A percentile compares a stretch with the other conserved stretches of the same genome.
Conservation (phyloP, 208 protist genomes). For the Crithidia mellificae region DNA sequence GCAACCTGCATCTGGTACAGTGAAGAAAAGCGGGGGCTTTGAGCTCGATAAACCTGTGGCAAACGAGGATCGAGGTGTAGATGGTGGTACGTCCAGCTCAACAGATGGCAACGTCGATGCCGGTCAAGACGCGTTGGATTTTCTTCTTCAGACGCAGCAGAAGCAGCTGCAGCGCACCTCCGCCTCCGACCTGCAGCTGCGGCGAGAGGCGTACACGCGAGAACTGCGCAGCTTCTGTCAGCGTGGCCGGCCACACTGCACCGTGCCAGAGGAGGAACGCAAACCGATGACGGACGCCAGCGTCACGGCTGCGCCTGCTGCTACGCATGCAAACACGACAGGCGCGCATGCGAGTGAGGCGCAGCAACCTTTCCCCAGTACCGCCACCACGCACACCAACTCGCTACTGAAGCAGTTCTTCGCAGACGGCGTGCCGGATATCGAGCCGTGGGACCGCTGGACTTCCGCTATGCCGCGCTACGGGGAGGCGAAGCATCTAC, state of each 20-base stretch:
- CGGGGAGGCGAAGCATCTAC: constrained; percentile 22
- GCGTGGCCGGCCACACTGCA: neutral
- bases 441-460: constrained; percentile 86
- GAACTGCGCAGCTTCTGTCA: constrained; percentile 33
- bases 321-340: too few species aligned
- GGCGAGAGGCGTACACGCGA: constrained; percentile 30
- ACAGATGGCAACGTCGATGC: too few species aligned
- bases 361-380: constrained; percentile 1
- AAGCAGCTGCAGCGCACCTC: constrained; percentile 15
- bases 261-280: neutral
- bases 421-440: constrained; percentile 70
- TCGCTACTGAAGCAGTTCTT: constrained; percentile 58
- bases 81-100: neutral
- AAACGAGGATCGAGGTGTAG: neutral
- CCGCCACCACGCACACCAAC: constrained; percentile 24
- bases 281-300: too few species aligned
- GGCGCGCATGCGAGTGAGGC: neutral
- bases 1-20: too few species aligned
- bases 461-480: constrained; percentile 68
- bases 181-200: constrained; percentile 8
- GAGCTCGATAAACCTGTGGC: neutral
- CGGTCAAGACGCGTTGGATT: constrained; percentile 18
- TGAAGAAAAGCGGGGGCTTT: too few species aligned
- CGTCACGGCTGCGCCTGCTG: too few species aligned
- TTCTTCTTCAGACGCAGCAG: constrained; percentile 11